phyloP scores from a whole-genome alignment of 768 basidiomycete genomes.

The Macrolepiota dolichaula region DNA sequence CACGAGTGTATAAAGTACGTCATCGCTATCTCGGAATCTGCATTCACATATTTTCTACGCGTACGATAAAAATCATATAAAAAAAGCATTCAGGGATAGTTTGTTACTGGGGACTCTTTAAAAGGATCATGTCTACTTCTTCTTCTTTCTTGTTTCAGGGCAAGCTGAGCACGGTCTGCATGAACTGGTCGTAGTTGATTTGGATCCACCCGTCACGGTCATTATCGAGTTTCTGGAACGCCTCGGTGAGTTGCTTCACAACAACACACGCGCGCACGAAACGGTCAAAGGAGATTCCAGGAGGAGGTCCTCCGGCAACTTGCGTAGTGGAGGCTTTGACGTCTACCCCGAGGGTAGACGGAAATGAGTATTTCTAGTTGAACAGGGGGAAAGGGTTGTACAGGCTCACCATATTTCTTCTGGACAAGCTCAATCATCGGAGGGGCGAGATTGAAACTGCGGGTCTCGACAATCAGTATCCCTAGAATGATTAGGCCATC shows the following conservation, averaged over 20 bases:
- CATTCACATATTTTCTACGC: neutral
- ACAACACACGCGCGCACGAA: slow-evolving; percentile 86
- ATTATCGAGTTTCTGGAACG: slow-evolving; percentile 63
- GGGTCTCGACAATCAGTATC: slow-evolving; percentile 42
- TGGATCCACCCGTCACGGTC: slow-evolving; percentile 71
- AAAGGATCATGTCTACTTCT: neutral
- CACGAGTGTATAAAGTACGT: neutral
- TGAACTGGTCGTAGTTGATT: slow-evolving; percentile 70
- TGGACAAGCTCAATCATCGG: slow-evolving; percentile 62
- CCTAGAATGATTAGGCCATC: neutral
- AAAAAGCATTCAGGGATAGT: neutral
- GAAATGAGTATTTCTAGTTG: slow-evolving; percentile 18
- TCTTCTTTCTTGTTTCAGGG: slow-evolving; percentile 38
- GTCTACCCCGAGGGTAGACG: slow-evolving; percentile 42
- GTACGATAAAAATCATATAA: neutral
- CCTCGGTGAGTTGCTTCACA: slow-evolving; percentile 73
- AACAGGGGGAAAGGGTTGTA: neutral
- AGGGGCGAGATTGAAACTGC: slow-evolving; percentile 63
- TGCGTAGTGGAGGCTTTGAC: slow-evolving; percentile 48
- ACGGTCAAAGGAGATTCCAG: slow-evolving; percentile 80
- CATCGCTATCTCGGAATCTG: neutral
- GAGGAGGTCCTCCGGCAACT: slow-evolving; percentile 27
- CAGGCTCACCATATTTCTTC: slow-evolving; percentile 70
- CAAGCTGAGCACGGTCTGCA: slow-evolving; percentile 62
- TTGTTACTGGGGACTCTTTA: neutral